Base-by-base conservation (phyloP, 352 stramenopile species). In the Phytophthora fragariaefolia region DNA sequence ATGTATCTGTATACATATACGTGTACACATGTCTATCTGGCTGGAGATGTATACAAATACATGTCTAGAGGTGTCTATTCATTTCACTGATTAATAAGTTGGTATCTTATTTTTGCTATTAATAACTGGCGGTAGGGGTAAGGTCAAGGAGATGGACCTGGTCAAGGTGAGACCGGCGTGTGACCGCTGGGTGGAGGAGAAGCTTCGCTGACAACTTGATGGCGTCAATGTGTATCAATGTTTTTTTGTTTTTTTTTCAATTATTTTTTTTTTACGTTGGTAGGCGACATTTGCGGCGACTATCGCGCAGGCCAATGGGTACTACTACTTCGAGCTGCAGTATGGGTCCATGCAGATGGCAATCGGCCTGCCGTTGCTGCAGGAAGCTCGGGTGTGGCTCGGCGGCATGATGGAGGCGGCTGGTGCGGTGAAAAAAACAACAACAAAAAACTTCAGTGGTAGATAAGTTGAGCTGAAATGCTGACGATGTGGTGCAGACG, bases 101-200 rank as follows among this genome's bases (percentile, higher is more conserved):
- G n/a, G n/a, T 28, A 24, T 6, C n/a, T 24, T 20, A 47, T 56
- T 43, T 23, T 51, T 46, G 38, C 18, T 40, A n/a, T n/a, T 20
- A 18, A 13, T n/a, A 43, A 30, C 48, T 46, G 26, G 42, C 65
- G 24, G 47, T 36, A 91, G 77, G 1, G 52, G 51, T 13, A 88
- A 83, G 20, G 66, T 63, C 49, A 93, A 90, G 66, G 77, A 87
- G 52, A 82, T 90, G 22, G 85, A 93, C 62, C 73, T 93, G 20
- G 73, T 91, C 53, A 91, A 85, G 79, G 85, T 91, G 28, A 28
- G 69, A 47, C 13, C 13, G 17, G 32, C 13, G 24, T 49, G 18
- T 43, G 27, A 34, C 7, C 32, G 18, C 7, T 22, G 26, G 23
- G 17, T 34, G 22, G n/a, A n/a, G n/a, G n/a, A n/a, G n/a, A n/a